Evolutionary conservation across 176 grass and related monocot genomes (phyloP), one percentile per base, ranked within the genome.

Genomic region (Eragrostis curvula): DNA sequence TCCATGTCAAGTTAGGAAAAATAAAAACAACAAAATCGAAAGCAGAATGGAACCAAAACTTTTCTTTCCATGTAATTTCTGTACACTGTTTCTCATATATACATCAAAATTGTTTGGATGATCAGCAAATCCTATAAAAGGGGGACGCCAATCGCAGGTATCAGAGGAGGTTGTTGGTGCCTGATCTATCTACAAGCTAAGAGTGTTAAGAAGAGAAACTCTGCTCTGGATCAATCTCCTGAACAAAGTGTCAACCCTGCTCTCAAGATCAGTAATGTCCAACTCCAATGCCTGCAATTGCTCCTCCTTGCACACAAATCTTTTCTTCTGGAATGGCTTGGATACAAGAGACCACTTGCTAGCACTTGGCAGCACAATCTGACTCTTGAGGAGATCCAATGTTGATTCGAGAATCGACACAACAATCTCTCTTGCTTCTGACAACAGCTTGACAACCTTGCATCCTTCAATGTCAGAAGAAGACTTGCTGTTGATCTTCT

Each of bases 331-430:
- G 32, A 47, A 47, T 47, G 46, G 1, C 10, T 12, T 82, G 5
- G 72, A 87, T 43, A 87, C 52, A 42, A 77, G 15, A 61, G 79
- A 70, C 73, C 85, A 78, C 45, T 66, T 82, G 79, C 71, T 45
- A 52, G 51, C 4, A 56, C 57, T 71, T 4, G 65, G 42, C 20
- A 48, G 62, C 8, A 7, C 67, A 70, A 36, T 36, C 32, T 36
- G 32, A 36, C 32, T 81, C 0, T 36, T 44, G 43, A 36, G 32
- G 32, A 36, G 32, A 36, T 36, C 32, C 32, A 36, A 36, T 36
- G 32, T 36, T 36, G 32, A 36, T 36, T 36, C 32, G 32, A 36
- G 32, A 36, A 36, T 36, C 32, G 32, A 36, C 32, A 36, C 32
- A 36, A 4, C 32, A 4, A 36, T 36, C 32, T 36, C 32, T 36